Base-by-base conservation (phyloP, 108 stramenopile genomes). In the Seminavis robusta region DNA sequence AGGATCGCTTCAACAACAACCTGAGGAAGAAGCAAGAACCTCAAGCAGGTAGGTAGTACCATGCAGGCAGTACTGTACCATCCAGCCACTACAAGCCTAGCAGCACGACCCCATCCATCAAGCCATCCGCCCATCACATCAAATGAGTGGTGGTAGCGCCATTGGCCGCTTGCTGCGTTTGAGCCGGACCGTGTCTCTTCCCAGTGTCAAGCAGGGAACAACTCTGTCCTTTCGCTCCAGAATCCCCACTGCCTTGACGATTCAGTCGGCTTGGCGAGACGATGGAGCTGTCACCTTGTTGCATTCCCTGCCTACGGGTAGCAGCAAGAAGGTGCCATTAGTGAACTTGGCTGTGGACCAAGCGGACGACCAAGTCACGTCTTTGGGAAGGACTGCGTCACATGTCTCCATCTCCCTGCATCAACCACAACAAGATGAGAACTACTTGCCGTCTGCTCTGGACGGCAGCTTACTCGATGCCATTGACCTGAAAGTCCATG, bases 231-330 rank as follows among this genome's bases (percentile, higher is more conserved):
- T 82, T 58, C 65, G 67, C 27, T 73, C 76, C 1, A 37, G n/a
- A 5, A 34, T 72, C 5, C 55, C 70, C 7, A 60, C 64, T 2
- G 28, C 58, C 42, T 8, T 82, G 27, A 24, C 31, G 3, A 71
- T 84, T 52, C 34, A 43, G 31, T 52, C 78, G 4, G 57, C 59
- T 33, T 84, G 82, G 82, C 42, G 82, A n/a, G 78, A 84, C 38
- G 82, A 79, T 53, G 82, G 74, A 1, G 27, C 40, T 4, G 19
- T 73, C 0, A 47, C 63, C 6, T 49, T 79, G 11, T 4, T 36
- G 15, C 0, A 47, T 4, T 21, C 30, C 19, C 17, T 11, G 39
- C 27, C 30, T 16, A 27, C 0, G 34, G 17, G 30, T 7, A 9
- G 20, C 23, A 44, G 7, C 21, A 4, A 13, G 33, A 33, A 2